Percentiles rank a stretch among this genome's conserved stretches.
Conservation (phyloP, 257 asterid species). For the Dorcoceras hygrometricum region DNA sequence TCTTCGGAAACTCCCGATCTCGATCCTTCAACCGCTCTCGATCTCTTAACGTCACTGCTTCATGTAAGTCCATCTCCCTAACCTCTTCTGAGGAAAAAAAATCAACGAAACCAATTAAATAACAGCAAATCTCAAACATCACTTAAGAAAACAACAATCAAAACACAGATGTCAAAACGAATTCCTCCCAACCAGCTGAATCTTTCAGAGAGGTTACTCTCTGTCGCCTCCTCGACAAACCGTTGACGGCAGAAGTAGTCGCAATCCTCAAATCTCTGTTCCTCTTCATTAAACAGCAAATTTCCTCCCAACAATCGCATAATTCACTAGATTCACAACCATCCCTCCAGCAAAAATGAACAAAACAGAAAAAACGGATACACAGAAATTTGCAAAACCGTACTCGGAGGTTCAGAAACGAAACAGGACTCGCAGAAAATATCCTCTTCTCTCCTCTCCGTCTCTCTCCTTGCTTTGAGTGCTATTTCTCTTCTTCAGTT, state of each 20-base stretch:
- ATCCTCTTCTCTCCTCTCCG: conserved; percentile 2
- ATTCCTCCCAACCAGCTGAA: conserved; percentile 40
- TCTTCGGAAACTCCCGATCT: conserved; percentile 43
- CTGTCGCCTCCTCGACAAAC: conserved; percentile 41
- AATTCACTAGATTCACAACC: conserved; percentile 37
- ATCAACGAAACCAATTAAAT: not conserved
- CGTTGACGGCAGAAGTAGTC: conserved; percentile 27
- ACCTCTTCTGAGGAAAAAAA: conserved; percentile 35
- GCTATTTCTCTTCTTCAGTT: conserved; percentile 28
- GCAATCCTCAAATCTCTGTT: conserved; percentile 33
- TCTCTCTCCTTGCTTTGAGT: conserved; percentile 16
- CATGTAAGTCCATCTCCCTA: conserved; percentile 41
- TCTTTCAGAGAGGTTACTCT: conserved; percentile 38
- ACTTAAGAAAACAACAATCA: conserved; percentile 5
- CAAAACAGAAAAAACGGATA: conserved; percentile 10
- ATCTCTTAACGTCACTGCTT: conserved; percentile 45
- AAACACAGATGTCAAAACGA: not conserved
- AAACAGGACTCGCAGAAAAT: conserved; percentile 31
- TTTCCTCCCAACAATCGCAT: conserved; percentile 15
- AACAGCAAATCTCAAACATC: not conserved
- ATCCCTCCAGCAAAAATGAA: conserved; percentile 26
- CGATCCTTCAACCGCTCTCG: conserved; percentile 42
- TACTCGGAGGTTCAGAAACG: conserved; percentile 33
- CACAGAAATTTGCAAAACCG: conserved; percentile 18
- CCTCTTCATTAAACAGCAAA: conserved; percentile 35